Conservation (phyloP, 768 basidiomycete species). For the Pisolithus marmoratus region DNA sequence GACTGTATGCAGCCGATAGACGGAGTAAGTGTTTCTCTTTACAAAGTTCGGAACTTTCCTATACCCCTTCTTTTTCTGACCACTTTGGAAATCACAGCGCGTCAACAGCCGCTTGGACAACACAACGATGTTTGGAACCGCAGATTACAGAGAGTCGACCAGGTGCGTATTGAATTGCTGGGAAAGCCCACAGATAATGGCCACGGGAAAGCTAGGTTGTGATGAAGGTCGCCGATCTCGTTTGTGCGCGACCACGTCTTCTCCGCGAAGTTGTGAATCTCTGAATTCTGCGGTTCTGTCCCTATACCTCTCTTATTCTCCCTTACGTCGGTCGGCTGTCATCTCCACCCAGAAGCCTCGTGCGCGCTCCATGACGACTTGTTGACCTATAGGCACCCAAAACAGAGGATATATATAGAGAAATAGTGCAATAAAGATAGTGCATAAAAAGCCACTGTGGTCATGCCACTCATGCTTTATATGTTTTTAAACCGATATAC, state of each 20-base stretch:
- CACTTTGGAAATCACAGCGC: slow-evolving; percentile 10
- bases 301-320: not conserved
- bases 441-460: too few species aligned
- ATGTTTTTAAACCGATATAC: too few species aligned
- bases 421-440: too few species aligned
- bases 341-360: not conserved
- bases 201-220: slow-evolving; percentile 10
- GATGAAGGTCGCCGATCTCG: not conserved
- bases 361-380: not conserved
- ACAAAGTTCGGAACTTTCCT: not conserved
- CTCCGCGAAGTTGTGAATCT: not conserved
- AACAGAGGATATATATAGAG: too few species aligned
- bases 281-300: not conserved
- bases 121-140: slow-evolving; percentile 29
- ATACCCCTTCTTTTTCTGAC: not conserved
- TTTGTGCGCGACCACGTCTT: not conserved
- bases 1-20: slow-evolving; percentile 29
- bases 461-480: too few species aligned
- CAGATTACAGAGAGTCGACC: slow-evolving; percentile 16
- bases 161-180: not conserved
- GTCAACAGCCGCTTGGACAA: slow-evolving; percentile 27
- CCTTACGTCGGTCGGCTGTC: not conserved
- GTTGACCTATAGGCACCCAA: too few species aligned
- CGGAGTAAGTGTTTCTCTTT: slow-evolving; percentile 17
- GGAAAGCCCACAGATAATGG: not conserved